Evolutionary conservation across 164 flowering plant species (phyloP).

Genomic region (Brasenia schreberi): DNA sequence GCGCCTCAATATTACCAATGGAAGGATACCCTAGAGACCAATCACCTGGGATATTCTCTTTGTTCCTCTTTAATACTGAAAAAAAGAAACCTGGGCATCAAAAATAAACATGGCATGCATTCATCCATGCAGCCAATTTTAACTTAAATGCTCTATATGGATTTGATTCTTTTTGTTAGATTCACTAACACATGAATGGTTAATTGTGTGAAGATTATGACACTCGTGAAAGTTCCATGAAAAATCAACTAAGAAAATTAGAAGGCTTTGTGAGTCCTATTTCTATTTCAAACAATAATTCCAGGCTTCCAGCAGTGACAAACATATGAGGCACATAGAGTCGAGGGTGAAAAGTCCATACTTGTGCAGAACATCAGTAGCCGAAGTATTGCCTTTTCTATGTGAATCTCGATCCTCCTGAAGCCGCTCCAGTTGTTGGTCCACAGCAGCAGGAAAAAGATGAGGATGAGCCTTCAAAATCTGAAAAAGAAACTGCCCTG

Average conservation of each 20-base stretch:
- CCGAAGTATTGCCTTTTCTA: slow-evolving; percentile 26
- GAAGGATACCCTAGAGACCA: neutral
- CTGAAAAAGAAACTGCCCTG: slow-evolving; percentile 73
- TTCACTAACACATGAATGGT: too few species aligned
- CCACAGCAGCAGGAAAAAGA: slow-evolving; percentile 71
- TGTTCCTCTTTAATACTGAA: neutral
- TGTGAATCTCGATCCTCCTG: slow-evolving; percentile 48
- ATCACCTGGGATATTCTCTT: neutral
- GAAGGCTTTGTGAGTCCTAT: too few species aligned
- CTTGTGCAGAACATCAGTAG: slow-evolving; percentile 31
- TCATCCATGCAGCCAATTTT: too few species aligned
- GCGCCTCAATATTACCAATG: neutral
- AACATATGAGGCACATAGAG: neutral
- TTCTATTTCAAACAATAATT: too few species aligned
- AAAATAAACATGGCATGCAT: too few species aligned
- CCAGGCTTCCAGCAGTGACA: too few species aligned
- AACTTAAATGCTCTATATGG: too few species aligned
- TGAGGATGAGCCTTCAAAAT: slow-evolving; percentile 79
- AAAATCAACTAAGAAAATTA: too few species aligned
- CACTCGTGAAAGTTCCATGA: too few species aligned
- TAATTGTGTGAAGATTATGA: too few species aligned
- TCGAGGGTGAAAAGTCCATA: neutral
- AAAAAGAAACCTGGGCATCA: neutral
- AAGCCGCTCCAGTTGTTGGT: slow-evolving; percentile 85
- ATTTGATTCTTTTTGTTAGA: too few species aligned